Conservation (phyloP, 2,329 filamentous ascomycete genomes). For the Fusarium robinianum region DNA sequence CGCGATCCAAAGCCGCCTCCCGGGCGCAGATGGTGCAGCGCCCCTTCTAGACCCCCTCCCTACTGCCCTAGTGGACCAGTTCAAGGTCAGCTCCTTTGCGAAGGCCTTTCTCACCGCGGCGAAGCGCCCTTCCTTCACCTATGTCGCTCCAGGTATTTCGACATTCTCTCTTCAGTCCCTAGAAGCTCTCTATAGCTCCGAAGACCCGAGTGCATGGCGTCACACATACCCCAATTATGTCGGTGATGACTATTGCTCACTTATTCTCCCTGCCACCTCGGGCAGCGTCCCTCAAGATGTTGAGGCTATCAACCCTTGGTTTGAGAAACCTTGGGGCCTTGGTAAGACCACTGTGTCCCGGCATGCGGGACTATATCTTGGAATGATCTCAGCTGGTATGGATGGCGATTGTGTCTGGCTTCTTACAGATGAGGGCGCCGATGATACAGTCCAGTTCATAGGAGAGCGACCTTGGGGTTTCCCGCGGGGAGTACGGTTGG, state of each 20-base stretch:
- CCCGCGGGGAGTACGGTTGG: too few relatives aligned
- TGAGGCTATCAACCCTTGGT: not conserved
- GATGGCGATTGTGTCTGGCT: not conserved
- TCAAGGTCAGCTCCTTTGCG: not conserved
- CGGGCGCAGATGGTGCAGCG: not conserved
- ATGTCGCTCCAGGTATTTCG: not conserved
- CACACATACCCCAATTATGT: too few relatives aligned
- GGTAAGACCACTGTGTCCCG: not conserved
- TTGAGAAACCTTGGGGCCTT: too few relatives aligned
- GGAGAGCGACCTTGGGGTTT: too few relatives aligned
- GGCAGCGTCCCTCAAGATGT: not conserved
- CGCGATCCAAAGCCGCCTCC: not conserved
- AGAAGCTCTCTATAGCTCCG: not conserved
- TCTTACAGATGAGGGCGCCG: not conserved
- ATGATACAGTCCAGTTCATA: not conserved
- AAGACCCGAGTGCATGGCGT: not conserved
- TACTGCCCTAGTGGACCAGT: not conserved
- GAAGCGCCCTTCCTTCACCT: not conserved
- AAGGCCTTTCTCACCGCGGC: conserved; percentile 1
- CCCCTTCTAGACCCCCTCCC: conserved; percentile 1
- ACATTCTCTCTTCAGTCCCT: not conserved
- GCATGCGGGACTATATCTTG: not conserved
- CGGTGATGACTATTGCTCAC: not conserved
- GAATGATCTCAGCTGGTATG: too few relatives aligned
- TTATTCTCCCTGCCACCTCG: not conserved